A percentile compares a stretch with the other conserved stretches of the same genome.
Conservation (phyloP, 2,329 filamentous ascomycete genomes). For the Nannizzia gypsea region DNA sequence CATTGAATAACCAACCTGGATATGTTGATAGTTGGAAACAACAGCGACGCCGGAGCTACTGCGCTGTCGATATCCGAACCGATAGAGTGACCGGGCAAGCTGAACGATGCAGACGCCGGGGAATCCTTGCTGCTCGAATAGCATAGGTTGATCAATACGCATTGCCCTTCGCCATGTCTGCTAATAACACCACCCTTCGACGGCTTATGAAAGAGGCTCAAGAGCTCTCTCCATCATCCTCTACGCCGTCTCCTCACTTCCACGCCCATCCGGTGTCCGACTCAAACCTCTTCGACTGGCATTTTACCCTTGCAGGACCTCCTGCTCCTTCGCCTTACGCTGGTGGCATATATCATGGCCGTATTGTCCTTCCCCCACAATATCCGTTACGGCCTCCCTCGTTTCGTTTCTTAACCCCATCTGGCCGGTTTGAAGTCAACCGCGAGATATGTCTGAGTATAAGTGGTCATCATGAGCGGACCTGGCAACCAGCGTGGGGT, state of each 20-base stretch:
- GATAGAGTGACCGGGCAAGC: not conserved
- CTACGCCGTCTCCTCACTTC: slow-evolving; percentile 71
- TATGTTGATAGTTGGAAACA: too few relatives aligned
- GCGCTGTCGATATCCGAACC: not conserved
- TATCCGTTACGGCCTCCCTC: slow-evolving; percentile 87
- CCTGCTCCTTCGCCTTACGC: slow-evolving; percentile 66
- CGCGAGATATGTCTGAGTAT: slow-evolving; percentile 94
- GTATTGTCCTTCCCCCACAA: slow-evolving; percentile 76
- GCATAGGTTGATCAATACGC: not conserved
- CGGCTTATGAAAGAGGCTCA: slow-evolving; percentile 65
- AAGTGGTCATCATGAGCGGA: slow-evolving; percentile 91
- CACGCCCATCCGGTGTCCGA: slow-evolving; percentile 69
- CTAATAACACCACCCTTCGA: slow-evolving; percentile 25
- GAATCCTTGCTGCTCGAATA: not conserved
- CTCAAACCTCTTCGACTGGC: slow-evolving; percentile 91
- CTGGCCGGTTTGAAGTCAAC: slow-evolving; percentile 88
- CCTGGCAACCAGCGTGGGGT: slow-evolving; percentile 97
- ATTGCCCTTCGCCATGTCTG: slow-evolving; percentile 4
- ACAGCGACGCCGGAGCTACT: not conserved
- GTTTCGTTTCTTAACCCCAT: slow-evolving; percentile 92
- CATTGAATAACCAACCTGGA: too few relatives aligned
- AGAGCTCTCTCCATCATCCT: slow-evolving; percentile 62
- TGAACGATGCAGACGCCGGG: not conserved
- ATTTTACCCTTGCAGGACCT: slow-evolving; percentile 90
- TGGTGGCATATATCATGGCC: slow-evolving; percentile 82